Conservation (phyloP, 495 filamentous ascomycete genomes). For the Neurospora sp. region DNA sequence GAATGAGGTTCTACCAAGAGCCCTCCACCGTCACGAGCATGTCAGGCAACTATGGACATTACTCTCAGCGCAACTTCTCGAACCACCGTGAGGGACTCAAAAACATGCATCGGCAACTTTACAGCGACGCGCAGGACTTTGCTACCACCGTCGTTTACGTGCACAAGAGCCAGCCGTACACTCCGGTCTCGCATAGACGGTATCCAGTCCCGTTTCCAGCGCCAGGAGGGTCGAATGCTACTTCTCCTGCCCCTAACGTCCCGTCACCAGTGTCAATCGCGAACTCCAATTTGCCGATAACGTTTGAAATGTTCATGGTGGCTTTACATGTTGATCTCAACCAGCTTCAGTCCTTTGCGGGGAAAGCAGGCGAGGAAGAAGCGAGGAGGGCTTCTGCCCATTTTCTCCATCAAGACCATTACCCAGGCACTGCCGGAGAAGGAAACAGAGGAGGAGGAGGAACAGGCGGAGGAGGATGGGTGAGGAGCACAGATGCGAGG, state of each 20-base stretch:
- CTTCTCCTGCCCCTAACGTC: not conserved
- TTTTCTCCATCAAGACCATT: conserved; percentile 8
- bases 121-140: conserved; percentile 8
- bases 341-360: conserved; percentile 49
- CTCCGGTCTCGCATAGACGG: not conserved
- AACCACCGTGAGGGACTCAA: conserved; percentile 5
- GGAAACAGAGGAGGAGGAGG: not conserved
- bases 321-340: conserved; percentile 46
- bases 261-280: not conserved
- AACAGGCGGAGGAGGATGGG: conserved; percentile 27
- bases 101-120: conserved; percentile 10
- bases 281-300: conserved; percentile 12
- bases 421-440: not conserved
- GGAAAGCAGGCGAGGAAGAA: conserved; percentile 45
- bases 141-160: conserved; percentile 1
- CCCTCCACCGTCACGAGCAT: conserved; percentile 1
- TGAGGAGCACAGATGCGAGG: conserved; percentile 33
- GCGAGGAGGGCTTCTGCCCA: conserved; percentile 35
- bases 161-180: conserved; percentile 1
- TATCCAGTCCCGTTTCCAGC: conserved; percentile 6
- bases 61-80: not conserved
- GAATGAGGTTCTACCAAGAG: conserved; percentile 14
- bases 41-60: not conserved
- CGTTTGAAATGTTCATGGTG: conserved; percentile 40
- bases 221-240: conserved; percentile 11